Conservation (phyloP, 257 asterid species). For the Misopates orontium region DNA sequence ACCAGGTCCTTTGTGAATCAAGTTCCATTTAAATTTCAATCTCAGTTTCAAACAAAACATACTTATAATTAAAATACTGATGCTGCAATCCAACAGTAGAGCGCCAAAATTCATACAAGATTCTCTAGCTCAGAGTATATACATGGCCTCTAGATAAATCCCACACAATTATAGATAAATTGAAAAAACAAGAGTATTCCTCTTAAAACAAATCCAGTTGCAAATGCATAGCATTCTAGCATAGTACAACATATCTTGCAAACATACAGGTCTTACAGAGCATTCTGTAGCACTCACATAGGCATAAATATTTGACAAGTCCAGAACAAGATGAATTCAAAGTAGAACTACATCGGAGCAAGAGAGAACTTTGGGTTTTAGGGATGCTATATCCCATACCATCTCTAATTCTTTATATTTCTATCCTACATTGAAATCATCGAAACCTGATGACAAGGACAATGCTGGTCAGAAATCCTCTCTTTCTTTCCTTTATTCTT, state of each 20-base stretch:
- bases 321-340: constrained; percentile 19
- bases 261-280: constrained; percentile 3
- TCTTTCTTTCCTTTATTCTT: too few relatives aligned
- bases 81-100: too few relatives aligned
- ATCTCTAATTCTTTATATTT: background rate
- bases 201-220: background rate
- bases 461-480: background rate
- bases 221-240: background rate
- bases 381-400: too few relatives aligned
- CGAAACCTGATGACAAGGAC: background rate
- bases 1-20: too few relatives aligned
- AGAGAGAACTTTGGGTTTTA: background rate
- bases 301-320: background rate
- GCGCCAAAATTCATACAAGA: too few relatives aligned
- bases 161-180: too few relatives aligned
- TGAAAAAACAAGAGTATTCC: background rate
- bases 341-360: constrained; percentile 12
- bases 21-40: too few relatives aligned
- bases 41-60: too few relatives aligned
- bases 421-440: constrained; percentile 11
- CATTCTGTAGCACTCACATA: constrained; percentile 4
- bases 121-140: too few relatives aligned
- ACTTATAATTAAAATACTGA: too few relatives aligned
- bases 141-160: too few relatives aligned
- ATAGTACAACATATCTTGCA: constrained; percentile 5